phyloP scores from a whole-genome alignment of 208 protist genomes.

The Trypanosoma melophagium region DNA sequence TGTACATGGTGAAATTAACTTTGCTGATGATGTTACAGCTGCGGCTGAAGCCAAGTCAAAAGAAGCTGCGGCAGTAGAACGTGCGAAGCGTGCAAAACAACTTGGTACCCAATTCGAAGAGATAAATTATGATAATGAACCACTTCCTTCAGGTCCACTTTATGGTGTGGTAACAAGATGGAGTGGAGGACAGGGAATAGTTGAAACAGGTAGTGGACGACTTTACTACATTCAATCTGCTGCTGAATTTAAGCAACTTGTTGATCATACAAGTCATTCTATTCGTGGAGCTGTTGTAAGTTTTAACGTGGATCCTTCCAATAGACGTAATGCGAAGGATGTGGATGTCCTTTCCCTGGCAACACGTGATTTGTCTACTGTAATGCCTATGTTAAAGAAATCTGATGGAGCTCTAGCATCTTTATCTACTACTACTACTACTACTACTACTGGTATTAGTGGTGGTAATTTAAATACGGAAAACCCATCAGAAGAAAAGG shows the following conservation, averaged over 20 bases:
- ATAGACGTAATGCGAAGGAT: conserved; percentile 50
- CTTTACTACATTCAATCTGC: conserved; percentile 76
- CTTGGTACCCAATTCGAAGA: conserved; percentile 28
- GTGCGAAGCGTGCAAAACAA: conserved; percentile 24
- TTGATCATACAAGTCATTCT: conserved; percentile 51
- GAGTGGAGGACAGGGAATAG: conserved; percentile 82
- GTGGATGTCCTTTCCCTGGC: conserved; percentile 75
- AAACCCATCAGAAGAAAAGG: conserved; percentile 12
- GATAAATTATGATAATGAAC: conserved; percentile 14
- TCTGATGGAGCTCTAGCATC: conserved; percentile 2
- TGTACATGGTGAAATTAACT: conserved; percentile 46
- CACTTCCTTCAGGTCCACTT: conserved; percentile 38
- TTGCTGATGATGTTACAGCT: conserved; percentile 48
- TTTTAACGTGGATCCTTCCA: conserved; percentile 49
- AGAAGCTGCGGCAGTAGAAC: conserved; percentile 27
- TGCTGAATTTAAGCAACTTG: conserved; percentile 75
- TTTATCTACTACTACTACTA: neutral
- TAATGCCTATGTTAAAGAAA: conserved; percentile 51
- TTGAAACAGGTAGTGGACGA: conserved; percentile 69
- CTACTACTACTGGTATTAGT: neutral
- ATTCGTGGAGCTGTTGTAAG: conserved; percentile 83
- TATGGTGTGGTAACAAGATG: conserved; percentile 89
- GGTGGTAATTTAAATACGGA: neutral
- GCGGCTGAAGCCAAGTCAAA: conserved; percentile 41
- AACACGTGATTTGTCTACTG: conserved; percentile 32